Evolutionary conservation across 2,329 filamentous ascomycete species (phyloP), one percentile per base, ranked within the genome.

Genomic region (Coleophoma eucalyptorum): DNA sequence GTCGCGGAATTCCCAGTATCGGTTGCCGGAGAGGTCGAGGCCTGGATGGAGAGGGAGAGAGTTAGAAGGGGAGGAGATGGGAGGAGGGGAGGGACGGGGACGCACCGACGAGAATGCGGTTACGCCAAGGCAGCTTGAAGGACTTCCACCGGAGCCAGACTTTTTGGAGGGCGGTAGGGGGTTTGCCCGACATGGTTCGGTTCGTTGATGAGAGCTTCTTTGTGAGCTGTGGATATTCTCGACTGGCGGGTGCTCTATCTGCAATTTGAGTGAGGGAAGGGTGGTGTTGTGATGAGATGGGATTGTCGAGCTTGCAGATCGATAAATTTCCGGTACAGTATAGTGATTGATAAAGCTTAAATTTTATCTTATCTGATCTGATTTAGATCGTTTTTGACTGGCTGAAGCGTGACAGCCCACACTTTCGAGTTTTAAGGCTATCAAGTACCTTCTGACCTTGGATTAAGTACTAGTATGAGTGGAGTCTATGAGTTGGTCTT

Each of bases 1-100:
- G 57, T 84, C 77, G 52, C 75, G 75, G 68, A 87, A 86, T 61
- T 86, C 81, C 83, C 84, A 87, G 71, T 79, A 87, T 4, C 83
- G 86, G 69, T 87, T 86, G 50, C 83, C 82, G 20, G 80, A 63
- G 51, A 86, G 80, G 63, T 87, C 84, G 60, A 78, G 73, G 57
- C 84, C 83, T 86, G 55, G 19, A 43, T 20, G 35, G 33, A 50
- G 46, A 26, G 19, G 21, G n/a, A 7, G 13, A 12, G 47, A 15
- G 48, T 16, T 43, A 48, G 13, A 35, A 38, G 42, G n/a, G 43
- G 16, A 35, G 16, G 19, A 43, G 26, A 38, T 40, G 46, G 13
- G 35, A 38, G 35, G 12, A 38, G 5, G 35, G 16, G 35, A 38
- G 12, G 6, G 15, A 38, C 16, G 35, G 26, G 37, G 20, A 66